Evolutionary conservation across 2,329 filamentous ascomycete species (phyloP).

Genomic region (Aureobasidium mangrovei): DNA sequence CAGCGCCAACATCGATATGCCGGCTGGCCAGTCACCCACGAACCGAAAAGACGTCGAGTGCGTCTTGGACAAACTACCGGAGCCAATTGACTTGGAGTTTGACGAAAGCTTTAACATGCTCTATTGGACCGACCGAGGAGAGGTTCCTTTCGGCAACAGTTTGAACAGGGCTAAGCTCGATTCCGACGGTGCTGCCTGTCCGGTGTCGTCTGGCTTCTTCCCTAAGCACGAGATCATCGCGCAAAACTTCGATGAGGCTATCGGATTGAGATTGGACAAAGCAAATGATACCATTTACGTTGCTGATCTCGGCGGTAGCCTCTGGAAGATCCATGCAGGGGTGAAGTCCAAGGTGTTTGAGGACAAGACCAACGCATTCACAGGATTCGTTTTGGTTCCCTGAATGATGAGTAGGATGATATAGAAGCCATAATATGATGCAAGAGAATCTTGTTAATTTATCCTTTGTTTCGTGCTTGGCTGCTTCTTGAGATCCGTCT

Average conservation of each 20-base stretch:
- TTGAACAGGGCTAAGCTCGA: conserved; percentile 40
- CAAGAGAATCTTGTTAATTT: too few species aligned
- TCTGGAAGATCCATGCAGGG: neutral
- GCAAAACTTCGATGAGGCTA: conserved; percentile 38
- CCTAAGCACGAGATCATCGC: conserved; percentile 23
- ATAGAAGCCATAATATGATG: too few species aligned
- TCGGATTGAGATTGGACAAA: conserved; percentile 36
- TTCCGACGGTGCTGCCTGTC: conserved; percentile 22
- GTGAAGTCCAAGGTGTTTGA: conserved; percentile 1
- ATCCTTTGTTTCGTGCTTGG: too few species aligned
- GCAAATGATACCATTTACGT: conserved; percentile 30
- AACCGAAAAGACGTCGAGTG: conserved; percentile 35
- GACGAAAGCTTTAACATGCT: conserved; percentile 38
- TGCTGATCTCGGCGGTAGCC: conserved; percentile 33
- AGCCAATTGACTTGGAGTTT: conserved; percentile 51
- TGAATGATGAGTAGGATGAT: neutral
- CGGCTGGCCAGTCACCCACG: conserved; percentile 26
- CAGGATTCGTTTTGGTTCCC: conserved; percentile 2
- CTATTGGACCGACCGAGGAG: conserved; percentile 56
- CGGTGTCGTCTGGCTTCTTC: conserved; percentile 16
- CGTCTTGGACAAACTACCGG: conserved; percentile 40
- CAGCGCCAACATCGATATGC: conserved; percentile 37
- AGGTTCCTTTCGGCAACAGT: conserved; percentile 45
- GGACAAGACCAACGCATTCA: conserved; percentile 3
- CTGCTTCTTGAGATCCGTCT: too few species aligned